Base-by-base conservation (phyloP, 345 rosid genomes). In the Rhizophora apiculata region DNA sequence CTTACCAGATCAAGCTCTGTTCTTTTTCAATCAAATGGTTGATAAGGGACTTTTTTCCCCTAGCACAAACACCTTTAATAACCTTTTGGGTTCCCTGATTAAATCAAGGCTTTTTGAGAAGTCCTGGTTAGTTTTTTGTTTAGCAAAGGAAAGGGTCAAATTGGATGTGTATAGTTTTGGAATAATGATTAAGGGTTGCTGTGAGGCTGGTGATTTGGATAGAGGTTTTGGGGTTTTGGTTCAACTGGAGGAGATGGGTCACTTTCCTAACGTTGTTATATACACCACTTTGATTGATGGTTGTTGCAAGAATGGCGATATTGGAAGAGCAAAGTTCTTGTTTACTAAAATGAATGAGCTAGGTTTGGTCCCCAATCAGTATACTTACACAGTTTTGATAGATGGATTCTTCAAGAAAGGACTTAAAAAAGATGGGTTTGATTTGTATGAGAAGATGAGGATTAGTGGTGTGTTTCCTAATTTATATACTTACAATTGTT, bases 221-320 rank as follows among this genome's bases (percentile, higher is more conserved):
- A 78, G 67, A 60, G 83, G 85, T 49, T 77, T 90, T 49, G 80
- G 78, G 69, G 59, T 87, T 64, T 67, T 87, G 39, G 69, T 19
- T 65, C 85, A 73, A n/a, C 65, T 87, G 39, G 80, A 80, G 76
- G 88, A 79, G 55, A 60, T 72, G 81, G 87, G 88, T 70, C 75
- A 78, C 49, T 68, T 78, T 67, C 83, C 87, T 0, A 85, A 86
- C 71, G 90, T 88, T 68, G 93, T 84, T 57, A 77, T 89, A 67
- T 90, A 82, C 71, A 86, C 93, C 53, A 89, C 86, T 70, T 73
- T 87, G 88, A 90, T 93, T 72, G 90, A 93, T 78, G 96, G 96
- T 56, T 85, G 85, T 62, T 90, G 93, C 64, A 90, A 89, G 80
- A 83, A 74, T 60, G 89, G 92, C 3, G 85, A 89, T 54, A 54